Base-by-base conservation (phyloP, 805 yeast species). In the Candida maris region DNA sequence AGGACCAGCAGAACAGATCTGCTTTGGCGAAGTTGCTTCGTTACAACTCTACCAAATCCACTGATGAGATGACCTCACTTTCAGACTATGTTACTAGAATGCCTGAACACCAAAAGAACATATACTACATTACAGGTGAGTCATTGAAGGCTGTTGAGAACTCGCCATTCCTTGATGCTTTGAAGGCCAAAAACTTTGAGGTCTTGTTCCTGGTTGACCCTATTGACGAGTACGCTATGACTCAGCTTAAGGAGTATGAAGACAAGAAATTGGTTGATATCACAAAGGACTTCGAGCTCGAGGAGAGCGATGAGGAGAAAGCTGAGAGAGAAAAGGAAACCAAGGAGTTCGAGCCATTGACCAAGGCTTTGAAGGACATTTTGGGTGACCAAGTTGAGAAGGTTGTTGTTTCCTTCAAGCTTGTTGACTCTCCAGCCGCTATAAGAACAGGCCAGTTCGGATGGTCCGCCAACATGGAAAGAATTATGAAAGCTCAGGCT, bases 381-480 rank as follows among this genome's bases (percentile, higher is more conserved):
- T 81, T 93, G 60, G 98, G 97, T 64, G 98, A 93, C 60, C 91
- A 86, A 74, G 97, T 93, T 60, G 99, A 93, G 78, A 93, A 93
- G 79, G 98, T 94, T 70, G 88, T 89, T 64, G 96, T 93, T 51
- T 88, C 97, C 51, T 94, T 91, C 75, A 88, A 87, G 73, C 80
- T 93, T 64, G 87, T 89, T 58, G 97, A 89, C 63, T 89, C 97
- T 41, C 99, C 99, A 69, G 98, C 98, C 68, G 98, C 98, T 57
- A 93, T 93, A 67, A 88, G 98, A 81, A 93, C 98, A 55, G 97
- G 97, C 56, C 97, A 93, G 77, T 93, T 93, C 69, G 98, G 99
- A 68, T 93, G 99, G 99, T 93, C 98, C 54, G 99, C 99, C 62
- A 93, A 93, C 79, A 93, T 93, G 98, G 99, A 93, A 79, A 91